Base-by-base conservation (phyloP, 2,329 filamentous ascomycete species). In the Sclerotinia subarctica region DNA sequence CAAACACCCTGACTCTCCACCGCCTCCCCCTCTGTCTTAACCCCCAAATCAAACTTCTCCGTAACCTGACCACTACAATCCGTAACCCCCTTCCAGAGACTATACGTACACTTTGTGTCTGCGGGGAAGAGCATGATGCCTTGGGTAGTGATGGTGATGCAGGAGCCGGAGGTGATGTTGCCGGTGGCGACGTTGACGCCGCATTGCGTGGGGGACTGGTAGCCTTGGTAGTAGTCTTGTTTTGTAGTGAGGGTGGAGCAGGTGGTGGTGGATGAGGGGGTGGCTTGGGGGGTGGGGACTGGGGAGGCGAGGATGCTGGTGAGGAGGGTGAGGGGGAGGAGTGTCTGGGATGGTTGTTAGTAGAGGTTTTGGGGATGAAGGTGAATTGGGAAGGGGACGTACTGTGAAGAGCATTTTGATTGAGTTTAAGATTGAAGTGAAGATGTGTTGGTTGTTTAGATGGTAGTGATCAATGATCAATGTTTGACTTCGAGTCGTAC, bases 361-460 rank as follows among this genome's bases (percentile, higher is more conserved):
- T 19, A 10, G 35, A 17, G 11, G n/a, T 10, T 51, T 1, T 17
- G 38, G 38, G 38, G 38, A 42, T 51, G 17, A 5, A 17, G 5
- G 24, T 17, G n/a, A 3, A 8, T 10, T 5, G 11, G 26, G 24
- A 29, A 24, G 29, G n/a, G 5, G 17, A 60, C 54, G 17, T 24
- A 66, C 64, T 52, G 64, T 60, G 44, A 60, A 66, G 54, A 66
- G 44, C 64, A 66, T 66, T 63, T 63, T 63, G 59, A 63, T 19
- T 26, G 17, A 13, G n/a, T 15, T 38, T 63, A 24, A 8, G 19
- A 11, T 52, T 42, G 24, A 54, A 59, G n/a, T 15, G n/a, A 19
- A 24, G n/a, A 17, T 19, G 38, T 17, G 29, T 52, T 35, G 32
- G 24, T 54, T 29, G 32, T n/a, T 64, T 29, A 26, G 35, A 21